Conservation (phyloP, 148 eudicot genomes). For the Chenopodium album region DNA sequence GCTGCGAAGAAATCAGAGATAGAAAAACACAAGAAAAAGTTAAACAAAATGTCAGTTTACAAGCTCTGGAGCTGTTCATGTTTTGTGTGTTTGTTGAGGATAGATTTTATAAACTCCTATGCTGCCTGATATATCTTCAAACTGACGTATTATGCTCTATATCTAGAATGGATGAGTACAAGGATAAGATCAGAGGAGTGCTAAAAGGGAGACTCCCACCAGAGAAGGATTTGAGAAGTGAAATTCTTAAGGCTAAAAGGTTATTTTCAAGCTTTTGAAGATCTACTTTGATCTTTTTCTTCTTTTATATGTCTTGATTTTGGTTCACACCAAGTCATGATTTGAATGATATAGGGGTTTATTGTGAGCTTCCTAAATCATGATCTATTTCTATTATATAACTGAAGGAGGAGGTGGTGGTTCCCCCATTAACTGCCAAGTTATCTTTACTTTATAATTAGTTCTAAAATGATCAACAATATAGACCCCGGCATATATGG, state of each 20-base stretch:
- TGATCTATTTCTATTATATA: neutral
- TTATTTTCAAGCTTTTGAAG: slow-evolving; percentile 30
- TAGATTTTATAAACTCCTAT: neutral
- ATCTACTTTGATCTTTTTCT: slow-evolving; percentile 11
- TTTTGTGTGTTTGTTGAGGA: neutral
- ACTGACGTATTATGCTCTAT: slow-evolving; percentile 31
- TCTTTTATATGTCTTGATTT: slow-evolving; percentile 6
- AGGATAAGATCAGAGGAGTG: slow-evolving; percentile 71
- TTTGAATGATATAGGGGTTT: neutral
- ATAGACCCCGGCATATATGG: too few species aligned
- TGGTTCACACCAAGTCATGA: neutral
- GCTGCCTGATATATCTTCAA: slow-evolving; percentile 6
- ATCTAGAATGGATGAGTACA: slow-evolving; percentile 77
- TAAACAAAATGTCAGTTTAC: slow-evolving; percentile 66
- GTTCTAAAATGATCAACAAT: too few species aligned
- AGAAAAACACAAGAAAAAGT: slow-evolving; percentile 59
- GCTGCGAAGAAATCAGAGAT: slow-evolving; percentile 61
- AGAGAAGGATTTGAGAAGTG: slow-evolving; percentile 70
- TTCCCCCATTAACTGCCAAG: too few species aligned
- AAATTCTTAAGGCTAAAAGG: slow-evolving; percentile 69
- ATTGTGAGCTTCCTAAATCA: neutral
- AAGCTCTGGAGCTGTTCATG: neutral
- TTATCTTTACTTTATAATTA: too few species aligned
- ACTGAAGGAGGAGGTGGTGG: too few species aligned
- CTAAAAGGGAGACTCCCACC: slow-evolving; percentile 90